Percentiles rank a stretch among this genome's conserved stretches.
Conservation (phyloP, 1,139 yeast genomes). For the Suhomyces atakaporum region DNA sequence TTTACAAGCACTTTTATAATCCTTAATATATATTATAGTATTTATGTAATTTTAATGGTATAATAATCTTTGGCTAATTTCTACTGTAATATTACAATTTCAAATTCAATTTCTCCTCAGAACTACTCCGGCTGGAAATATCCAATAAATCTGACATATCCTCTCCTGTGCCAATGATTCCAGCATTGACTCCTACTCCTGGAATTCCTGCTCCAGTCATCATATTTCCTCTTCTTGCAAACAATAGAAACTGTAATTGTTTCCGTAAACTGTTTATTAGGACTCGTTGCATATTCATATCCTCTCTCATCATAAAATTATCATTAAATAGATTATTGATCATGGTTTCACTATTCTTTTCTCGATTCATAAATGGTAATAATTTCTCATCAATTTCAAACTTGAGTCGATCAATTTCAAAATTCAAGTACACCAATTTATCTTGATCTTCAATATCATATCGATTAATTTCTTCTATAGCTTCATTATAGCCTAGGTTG, state of each 20-base stretch:
- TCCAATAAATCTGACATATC: constrained; percentile 20
- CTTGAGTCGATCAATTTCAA: constrained; percentile 43
- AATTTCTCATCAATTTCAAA: constrained; percentile 46
- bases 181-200: constrained; percentile 2
- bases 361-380: constrained; percentile 39
- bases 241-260: constrained; percentile 51
- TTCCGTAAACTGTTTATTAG: constrained; percentile 50
- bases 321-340: constrained; percentile 45
- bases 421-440: constrained; percentile 35
- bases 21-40: too few relatives aligned
- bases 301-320: constrained; percentile 50
- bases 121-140: constrained; percentile 30
- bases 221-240: constrained; percentile 32
- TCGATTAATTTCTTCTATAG: constrained; percentile 46
- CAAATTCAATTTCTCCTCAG: constrained; percentile 42
- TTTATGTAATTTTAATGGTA: too few relatives aligned
- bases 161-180: constrained; percentile 1
- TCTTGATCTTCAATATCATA: constrained; percentile 33
- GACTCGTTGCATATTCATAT: constrained; percentile 48
- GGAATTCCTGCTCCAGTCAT: constrained; percentile 7
- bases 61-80: background rate
- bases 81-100: constrained; percentile 21
- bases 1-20: too few relatives aligned
- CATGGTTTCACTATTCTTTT: constrained; percentile 32
- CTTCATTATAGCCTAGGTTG: constrained; percentile 51